Percentiles rank a stretch among this genome's conserved stretches.
Conservation (phyloP, 805 yeast genomes). For the Debaryomyces maramus region DNA sequence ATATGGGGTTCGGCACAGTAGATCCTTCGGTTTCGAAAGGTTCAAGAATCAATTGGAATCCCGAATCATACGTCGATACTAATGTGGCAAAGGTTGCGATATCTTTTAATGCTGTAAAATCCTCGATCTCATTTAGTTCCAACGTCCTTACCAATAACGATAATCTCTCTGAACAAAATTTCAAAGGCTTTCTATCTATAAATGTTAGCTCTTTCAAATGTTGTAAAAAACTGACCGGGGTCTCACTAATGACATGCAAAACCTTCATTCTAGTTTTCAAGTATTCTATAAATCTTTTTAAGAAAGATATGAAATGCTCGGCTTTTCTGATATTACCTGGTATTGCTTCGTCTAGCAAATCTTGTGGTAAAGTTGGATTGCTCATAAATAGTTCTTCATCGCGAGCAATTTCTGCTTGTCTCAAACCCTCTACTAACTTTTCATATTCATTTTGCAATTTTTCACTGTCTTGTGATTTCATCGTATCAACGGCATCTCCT, state of each 20-base stretch:
- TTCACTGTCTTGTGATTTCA: conserved; percentile 77
- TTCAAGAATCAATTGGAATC: conserved; percentile 87
- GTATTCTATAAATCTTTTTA: conserved; percentile 91
- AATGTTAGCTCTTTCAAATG: conserved; percentile 92
- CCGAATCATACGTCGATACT: conserved; percentile 91
- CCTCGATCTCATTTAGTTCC: conserved; percentile 86
- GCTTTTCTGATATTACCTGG: conserved; percentile 98
- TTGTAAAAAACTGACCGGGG: conserved; percentile 88
- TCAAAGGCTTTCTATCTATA: conserved; percentile 86
- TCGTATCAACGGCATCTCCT: conserved; percentile 79
- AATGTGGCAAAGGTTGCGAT: conserved; percentile 96
- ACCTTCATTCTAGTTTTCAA: conserved; percentile 97
- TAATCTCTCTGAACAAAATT: conserved; percentile 89
- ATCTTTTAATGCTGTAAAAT: conserved; percentile 88
- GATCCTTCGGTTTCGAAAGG: conserved; percentile 93
- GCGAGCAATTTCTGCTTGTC: conserved; percentile 71
- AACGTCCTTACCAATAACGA: conserved; percentile 86
- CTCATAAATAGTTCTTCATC: conserved; percentile 72
- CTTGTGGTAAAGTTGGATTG: conserved; percentile 84
- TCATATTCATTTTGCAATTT: conserved; percentile 89
- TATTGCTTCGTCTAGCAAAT: conserved; percentile 84
- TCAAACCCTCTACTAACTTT: conserved; percentile 82
- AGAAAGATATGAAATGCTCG: conserved; percentile 91
- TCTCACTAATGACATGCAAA: conserved; percentile 94
- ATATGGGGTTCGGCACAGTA: conserved; percentile 94